Evolutionary conservation across 2,329 filamentous ascomycete genomes (phyloP).

Genomic region (Pseudogymnoascus sp.): DNA sequence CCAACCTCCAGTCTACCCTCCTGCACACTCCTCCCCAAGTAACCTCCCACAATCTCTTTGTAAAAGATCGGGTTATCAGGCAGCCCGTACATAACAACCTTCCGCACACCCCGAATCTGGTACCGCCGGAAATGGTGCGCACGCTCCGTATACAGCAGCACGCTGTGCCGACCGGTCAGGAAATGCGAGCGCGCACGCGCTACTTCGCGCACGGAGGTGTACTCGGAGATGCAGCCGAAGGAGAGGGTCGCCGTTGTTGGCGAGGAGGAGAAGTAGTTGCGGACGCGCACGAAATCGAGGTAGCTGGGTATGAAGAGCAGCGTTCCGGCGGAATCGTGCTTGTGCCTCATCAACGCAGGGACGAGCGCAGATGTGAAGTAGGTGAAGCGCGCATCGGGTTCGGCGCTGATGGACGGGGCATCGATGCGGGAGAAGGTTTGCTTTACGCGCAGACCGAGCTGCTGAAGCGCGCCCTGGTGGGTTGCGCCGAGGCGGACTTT

Average conservation of each 20-base stretch:
- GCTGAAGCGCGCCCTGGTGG: slow-evolving; percentile 65
- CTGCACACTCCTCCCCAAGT: slow-evolving; percentile 51
- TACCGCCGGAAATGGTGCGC: slow-evolving; percentile 97
- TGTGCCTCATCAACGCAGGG: slow-evolving; percentile 62
- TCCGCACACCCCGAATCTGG: slow-evolving; percentile 68
- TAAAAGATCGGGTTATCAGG: slow-evolving; percentile 85
- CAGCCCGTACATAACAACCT: slow-evolving; percentile 81
- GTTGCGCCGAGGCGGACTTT: slow-evolving; percentile 62
- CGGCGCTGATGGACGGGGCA: slow-evolving; percentile 56
- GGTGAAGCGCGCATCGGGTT: slow-evolving; percentile 83
- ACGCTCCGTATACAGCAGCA: slow-evolving; percentile 86
- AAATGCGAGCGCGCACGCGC: slow-evolving; percentile 84
- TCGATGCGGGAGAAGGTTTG: slow-evolving; percentile 90
- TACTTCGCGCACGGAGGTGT: slow-evolving; percentile 69
- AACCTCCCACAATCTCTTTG: slow-evolving; percentile 63
- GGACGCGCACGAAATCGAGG: slow-evolving; percentile 86
- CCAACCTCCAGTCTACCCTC: slow-evolving; percentile 47
- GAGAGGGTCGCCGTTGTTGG: slow-evolving; percentile 44
- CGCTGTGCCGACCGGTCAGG: slow-evolving; percentile 67
- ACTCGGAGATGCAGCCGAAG: slow-evolving; percentile 84
- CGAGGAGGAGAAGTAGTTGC: slow-evolving; percentile 82
- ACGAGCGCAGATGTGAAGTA: slow-evolving; percentile 81
- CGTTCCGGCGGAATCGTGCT: slow-evolving; percentile 60
- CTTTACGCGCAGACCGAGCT: slow-evolving; percentile 61
- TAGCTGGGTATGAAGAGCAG: slow-evolving; percentile 89